These are phyloP conservation scores for Suillus discolor DNA, from an alignment of 768 basidiomycete genomes.

Conservation along the genomic window DNA sequence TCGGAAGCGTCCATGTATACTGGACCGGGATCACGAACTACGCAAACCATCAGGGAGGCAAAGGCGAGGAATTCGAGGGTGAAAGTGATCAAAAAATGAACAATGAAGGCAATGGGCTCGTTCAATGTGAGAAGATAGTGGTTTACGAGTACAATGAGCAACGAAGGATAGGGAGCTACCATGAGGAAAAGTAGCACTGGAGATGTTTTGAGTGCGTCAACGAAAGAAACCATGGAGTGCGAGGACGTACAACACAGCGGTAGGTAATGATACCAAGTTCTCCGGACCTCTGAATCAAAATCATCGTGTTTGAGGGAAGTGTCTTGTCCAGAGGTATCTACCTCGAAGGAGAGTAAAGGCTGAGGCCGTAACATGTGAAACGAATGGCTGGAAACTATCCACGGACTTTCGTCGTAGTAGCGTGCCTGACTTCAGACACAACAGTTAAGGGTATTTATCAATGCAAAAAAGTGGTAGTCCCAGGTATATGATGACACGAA, in stretches of 20 bases:
- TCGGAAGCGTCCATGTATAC: constrained; percentile 33
- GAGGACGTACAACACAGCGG: constrained; percentile 54
- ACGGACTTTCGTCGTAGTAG: background rate
- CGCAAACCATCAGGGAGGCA: constrained; percentile 72
- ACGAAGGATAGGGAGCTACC: constrained; percentile 74
- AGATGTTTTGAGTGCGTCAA: constrained; percentile 21
- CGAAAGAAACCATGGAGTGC: background rate
- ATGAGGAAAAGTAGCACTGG: constrained; percentile 57
- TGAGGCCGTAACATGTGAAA: constrained; percentile 20
- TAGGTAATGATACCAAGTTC: constrained; percentile 59
- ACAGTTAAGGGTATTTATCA: background rate
- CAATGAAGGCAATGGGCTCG: constrained; percentile 45
- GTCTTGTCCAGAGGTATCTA: constrained; percentile 20
- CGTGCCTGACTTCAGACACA: background rate
- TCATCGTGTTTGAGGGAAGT: constrained; percentile 27
- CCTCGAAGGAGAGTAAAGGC: constrained; percentile 33
- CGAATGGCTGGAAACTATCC: background rate
- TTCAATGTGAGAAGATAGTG: constrained; percentile 63
- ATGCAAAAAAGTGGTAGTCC: background rate
- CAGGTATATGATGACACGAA: background rate
- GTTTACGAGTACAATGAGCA: constrained; percentile 65
- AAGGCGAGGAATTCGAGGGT: constrained; percentile 68
- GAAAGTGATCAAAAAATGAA: constrained; percentile 63
- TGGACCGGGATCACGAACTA: constrained; percentile 76
- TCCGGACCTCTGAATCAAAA: constrained; percentile 36